A percentile compares a stretch with the other conserved stretches of the same genome.
Evolutionary conservation across 1,139 yeast genomes (phyloP).

Genomic region (Tardiomyces depauwii): DNA sequence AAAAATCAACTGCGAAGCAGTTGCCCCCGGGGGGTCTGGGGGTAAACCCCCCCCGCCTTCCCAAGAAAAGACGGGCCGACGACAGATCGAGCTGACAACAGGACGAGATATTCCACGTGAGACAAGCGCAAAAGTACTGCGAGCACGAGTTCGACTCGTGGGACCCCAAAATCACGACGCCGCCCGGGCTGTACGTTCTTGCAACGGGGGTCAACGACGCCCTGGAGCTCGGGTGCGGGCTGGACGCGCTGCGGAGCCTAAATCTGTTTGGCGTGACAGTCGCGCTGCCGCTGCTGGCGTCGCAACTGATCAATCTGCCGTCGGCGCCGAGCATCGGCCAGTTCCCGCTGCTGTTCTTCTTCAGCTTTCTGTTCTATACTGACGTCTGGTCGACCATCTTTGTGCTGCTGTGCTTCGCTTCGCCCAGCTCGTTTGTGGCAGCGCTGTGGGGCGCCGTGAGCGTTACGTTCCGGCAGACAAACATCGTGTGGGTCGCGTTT

Average conservation of each 20-base stretch:
- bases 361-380: slow-evolving; percentile 73
- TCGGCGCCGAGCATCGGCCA: slow-evolving; percentile 4
- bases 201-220: slow-evolving; percentile 38
- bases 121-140: slow-evolving; percentile 64
- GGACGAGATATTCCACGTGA: slow-evolving; percentile 81
- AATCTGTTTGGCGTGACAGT: slow-evolving; percentile 55
- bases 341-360: slow-evolving; percentile 65
- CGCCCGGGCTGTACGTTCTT: slow-evolving; percentile 78
- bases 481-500: slow-evolving; percentile 69
- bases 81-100: slow-evolving; percentile 4
- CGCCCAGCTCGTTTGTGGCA: slow-evolving; percentile 8
- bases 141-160: slow-evolving; percentile 49
- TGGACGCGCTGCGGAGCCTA: slow-evolving; percentile 40
- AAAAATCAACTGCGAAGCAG: too few species aligned
- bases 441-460: slow-evolving; percentile 18
- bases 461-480: slow-evolving; percentile 78
- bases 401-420: slow-evolving; percentile 39
- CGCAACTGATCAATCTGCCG: slow-evolving; percentile 1
- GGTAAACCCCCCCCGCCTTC: too few species aligned
- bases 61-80: too few species aligned
- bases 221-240: slow-evolving; percentile 15
- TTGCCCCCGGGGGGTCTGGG: too few species aligned
- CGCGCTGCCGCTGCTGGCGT: slow-evolving; percentile 34
- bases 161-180: slow-evolving; percentile 92
- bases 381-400: slow-evolving; percentile 85